Base-by-base conservation (phyloP, 1,284 basidiomycete genomes). In the Rhodotorula sp. region DNA sequence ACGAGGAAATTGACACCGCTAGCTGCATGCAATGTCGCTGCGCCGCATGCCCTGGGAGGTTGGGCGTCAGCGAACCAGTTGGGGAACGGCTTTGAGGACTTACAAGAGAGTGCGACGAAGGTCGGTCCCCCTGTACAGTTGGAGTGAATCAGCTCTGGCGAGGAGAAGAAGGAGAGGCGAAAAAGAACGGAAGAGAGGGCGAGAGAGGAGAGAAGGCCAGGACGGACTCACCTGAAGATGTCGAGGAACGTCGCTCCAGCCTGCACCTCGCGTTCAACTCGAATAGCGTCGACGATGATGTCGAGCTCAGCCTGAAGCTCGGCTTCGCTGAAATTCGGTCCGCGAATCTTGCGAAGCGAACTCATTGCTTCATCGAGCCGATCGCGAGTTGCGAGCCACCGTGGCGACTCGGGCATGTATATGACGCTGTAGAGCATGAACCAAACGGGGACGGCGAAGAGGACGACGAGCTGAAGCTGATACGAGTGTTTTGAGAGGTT, bases 401-500 rank as follows among this genome's bases (percentile, higher is more conserved):
- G 59, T 17, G 59, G 59, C 34, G 59, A 60, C 49, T 60, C 59
- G 30, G 59, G 59, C 59, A 60, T 60, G 48, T n/a, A 57, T 15
- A 24, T 20, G 7, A 32, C 48, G 59, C 11, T 11, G 34, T 51
- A 60, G 34, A 39, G 5, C 34, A 60, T 27, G 48, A 60, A 48
- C 59, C 59, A 60, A 5, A 44, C 24, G 9, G 59, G 59, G 10
- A 60, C 59, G n/a, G 48, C 59, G 20, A 47, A 60, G 24, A 60
- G 59, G 48, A 60, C 30, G 32, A 51, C 22, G 5, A 60, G 59
- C 49, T 60, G 59, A 10, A n/a, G 22, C 34, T 60, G 59, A 48
- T 60, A 60, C 24, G 59, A 51, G 36, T 39, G n/a, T 22, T 52
- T 34, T 7, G 22, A 8, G 4, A 60, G 32, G 19, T 52, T 51